phyloP scores from a whole-genome alignment of 1,139 yeast genomes.

The Suhomyces ambrosiae region DNA sequence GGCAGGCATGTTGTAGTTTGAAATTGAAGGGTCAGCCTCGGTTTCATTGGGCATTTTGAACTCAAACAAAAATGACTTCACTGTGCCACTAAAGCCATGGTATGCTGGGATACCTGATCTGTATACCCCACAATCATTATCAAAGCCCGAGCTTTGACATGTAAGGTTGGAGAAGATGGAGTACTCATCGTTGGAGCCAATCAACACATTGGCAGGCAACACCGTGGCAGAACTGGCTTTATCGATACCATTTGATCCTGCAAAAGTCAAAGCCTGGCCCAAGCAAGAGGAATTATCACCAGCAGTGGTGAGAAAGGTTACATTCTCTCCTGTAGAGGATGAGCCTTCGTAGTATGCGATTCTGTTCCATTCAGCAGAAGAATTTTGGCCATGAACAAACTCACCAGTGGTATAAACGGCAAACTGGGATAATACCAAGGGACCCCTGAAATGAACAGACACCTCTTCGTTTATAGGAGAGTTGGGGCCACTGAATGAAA shows the following conservation, averaged over 20 bases:
- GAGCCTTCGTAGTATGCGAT: conserved; percentile 61
- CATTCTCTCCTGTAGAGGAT: conserved; percentile 60
- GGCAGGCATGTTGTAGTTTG: conserved; percentile 88
- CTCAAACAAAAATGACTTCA: conserved; percentile 86
- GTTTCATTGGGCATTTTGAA: conserved; percentile 84
- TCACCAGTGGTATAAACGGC: conserved; percentile 49
- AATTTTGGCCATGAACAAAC: conserved; percentile 31
- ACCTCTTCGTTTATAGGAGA: conserved; percentile 88
- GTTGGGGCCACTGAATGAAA: conserved; percentile 68
- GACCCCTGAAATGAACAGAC: conserved; percentile 94
- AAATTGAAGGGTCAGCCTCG: conserved; percentile 36
- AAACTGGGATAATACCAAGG: conserved; percentile 74
- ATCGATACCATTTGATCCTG: conserved; percentile 70
- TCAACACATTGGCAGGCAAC: conserved; percentile 57
- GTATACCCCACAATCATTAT: conserved; percentile 82
- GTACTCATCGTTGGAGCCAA: conserved; percentile 74
- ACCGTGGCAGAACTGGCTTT: conserved; percentile 64
- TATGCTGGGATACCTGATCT: conserved; percentile 85
- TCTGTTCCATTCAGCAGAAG: conserved; percentile 69
- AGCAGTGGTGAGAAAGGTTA: conserved; percentile 78
- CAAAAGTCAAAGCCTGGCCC: conserved; percentile 86
- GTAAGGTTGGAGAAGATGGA: conserved; percentile 70
- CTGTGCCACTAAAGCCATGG: conserved; percentile 81
- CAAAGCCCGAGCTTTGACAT: conserved; percentile 54
- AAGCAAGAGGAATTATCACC: conserved; percentile 80